Percentiles rank a stretch among this genome's conserved stretches.
Conservation (phyloP, 306 rosid genomes). For the Morella rubra region DNA sequence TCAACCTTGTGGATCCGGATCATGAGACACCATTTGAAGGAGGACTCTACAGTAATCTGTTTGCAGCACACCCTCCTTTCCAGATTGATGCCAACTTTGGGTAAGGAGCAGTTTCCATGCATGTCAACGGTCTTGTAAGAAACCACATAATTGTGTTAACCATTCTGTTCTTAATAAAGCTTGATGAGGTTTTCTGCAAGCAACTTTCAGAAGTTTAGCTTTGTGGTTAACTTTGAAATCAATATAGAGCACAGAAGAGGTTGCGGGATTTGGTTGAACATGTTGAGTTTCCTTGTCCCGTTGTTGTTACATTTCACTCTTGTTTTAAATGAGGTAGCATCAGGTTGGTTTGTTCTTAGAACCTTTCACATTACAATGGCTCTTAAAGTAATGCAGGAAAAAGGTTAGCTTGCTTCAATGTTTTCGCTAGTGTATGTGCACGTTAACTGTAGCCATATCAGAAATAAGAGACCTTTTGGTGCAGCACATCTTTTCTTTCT, state of each 20-base stretch:
- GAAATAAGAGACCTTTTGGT: neutral
- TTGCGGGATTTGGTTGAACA: neutral
- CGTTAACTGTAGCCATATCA: neutral
- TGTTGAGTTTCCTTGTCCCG: neutral
- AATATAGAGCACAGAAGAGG: neutral
- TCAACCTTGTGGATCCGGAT: conserved; percentile 68
- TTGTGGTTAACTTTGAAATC: neutral
- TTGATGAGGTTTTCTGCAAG: neutral
- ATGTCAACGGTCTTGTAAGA: neutral
- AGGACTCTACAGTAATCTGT: conserved; percentile 73
- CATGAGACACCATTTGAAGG: conserved; percentile 56
- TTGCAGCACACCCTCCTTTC: conserved; percentile 81
- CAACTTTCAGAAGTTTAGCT: neutral
- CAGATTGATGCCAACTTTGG: conserved; percentile 88
- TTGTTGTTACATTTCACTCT: neutral
- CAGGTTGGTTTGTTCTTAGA: neutral
- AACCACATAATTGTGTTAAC: neutral
- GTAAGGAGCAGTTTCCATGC: conserved; percentile 36
- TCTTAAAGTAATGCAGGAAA: neutral
- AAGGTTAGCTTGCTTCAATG: neutral
- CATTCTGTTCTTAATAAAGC: neutral
- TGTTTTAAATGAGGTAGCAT: neutral
- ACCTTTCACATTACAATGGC: too few species aligned
- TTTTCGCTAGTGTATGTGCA: neutral
- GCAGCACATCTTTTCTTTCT: neutral